phyloP scores from a whole-genome alignment of 1,284 basidiomycete species.

The Inonotus obliquus region DNA sequence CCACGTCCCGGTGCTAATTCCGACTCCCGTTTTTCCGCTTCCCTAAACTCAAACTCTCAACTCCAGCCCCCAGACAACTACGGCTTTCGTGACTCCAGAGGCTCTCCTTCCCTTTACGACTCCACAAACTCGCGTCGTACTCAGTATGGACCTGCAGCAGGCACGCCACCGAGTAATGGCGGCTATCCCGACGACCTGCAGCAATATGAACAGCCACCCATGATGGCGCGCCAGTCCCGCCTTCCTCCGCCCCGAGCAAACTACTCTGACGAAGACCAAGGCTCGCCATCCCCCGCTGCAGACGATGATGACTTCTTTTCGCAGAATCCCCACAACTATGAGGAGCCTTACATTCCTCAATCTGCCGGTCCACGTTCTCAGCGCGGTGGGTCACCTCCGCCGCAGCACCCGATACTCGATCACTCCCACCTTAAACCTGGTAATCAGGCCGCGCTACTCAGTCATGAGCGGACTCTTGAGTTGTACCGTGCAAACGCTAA shows the following conservation, averaged over 20 bases:
- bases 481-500: slow-evolving; percentile 97
- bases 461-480: slow-evolving; percentile 93
- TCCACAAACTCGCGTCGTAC: slow-evolving; percentile 4
- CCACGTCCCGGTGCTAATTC: slow-evolving; percentile 3
- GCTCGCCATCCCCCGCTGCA: slow-evolving; percentile 11
- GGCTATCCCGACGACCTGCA: slow-evolving; percentile 11
- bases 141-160: background rate
- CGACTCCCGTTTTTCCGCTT: slow-evolving; percentile 8
- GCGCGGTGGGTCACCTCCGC: slow-evolving; percentile 31
- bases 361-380: slow-evolving; percentile 13
- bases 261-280: slow-evolving; percentile 18
- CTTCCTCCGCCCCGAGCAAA: slow-evolving; percentile 5
- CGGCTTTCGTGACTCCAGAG: background rate
- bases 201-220: slow-evolving; percentile 9
- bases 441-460: slow-evolving; percentile 86
- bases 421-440: slow-evolving; percentile 94
- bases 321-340: slow-evolving; percentile 14
- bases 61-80: slow-evolving; percentile 7
- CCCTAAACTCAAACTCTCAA: slow-evolving; percentile 7
- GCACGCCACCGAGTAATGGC: slow-evolving; percentile 11
- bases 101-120: slow-evolving; percentile 6
- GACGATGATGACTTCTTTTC: slow-evolving; percentile 39
- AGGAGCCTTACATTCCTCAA: slow-evolving; percentile 13
- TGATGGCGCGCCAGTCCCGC: slow-evolving; percentile 7
- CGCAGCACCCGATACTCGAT: slow-evolving; percentile 72